Conservation (phyloP, 1,139 yeast species). For the Taphrina deformans region DNA sequence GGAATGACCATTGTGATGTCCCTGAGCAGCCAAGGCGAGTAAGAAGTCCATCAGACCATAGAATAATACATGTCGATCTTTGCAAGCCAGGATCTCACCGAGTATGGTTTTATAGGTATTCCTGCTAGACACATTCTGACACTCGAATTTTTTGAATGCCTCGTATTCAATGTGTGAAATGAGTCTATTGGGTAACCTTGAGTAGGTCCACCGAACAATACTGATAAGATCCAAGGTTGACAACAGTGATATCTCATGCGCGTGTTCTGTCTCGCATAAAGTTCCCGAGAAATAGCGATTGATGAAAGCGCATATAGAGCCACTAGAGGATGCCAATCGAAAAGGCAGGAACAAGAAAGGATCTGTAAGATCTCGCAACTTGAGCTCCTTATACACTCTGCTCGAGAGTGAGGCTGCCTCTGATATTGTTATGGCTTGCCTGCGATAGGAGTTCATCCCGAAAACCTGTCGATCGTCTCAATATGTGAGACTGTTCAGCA, state of each 20-base stretch:
- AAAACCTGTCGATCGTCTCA: too few species aligned
- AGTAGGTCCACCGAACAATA: constrained; percentile 20
- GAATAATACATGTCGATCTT: neutral
- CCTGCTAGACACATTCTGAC: neutral
- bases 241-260: neutral
- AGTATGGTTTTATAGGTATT: neutral
- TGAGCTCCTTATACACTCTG: neutral
- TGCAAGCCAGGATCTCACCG: neutral
- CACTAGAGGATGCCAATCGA: constrained; percentile 2
- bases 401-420: neutral
- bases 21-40: constrained; percentile 14
- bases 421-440: neutral
- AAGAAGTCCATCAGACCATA: constrained; percentile 12
- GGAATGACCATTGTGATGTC: constrained; percentile 12
- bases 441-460: neutral
- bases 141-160: neutral
- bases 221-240: constrained; percentile 3
- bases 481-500: too few species aligned
- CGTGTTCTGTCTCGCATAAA: neutral
- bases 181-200: neutral
- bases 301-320: constrained; percentile 3
- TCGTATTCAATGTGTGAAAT: neutral
- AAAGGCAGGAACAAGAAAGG: constrained; percentile 27
- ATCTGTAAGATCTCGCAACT: neutral
- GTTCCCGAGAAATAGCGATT: neutral